These are phyloP conservation scores for Fusarium sambucinum DNA, from an alignment of 2,329 filamentous ascomycete species.

Conservation along the genomic window DNA sequence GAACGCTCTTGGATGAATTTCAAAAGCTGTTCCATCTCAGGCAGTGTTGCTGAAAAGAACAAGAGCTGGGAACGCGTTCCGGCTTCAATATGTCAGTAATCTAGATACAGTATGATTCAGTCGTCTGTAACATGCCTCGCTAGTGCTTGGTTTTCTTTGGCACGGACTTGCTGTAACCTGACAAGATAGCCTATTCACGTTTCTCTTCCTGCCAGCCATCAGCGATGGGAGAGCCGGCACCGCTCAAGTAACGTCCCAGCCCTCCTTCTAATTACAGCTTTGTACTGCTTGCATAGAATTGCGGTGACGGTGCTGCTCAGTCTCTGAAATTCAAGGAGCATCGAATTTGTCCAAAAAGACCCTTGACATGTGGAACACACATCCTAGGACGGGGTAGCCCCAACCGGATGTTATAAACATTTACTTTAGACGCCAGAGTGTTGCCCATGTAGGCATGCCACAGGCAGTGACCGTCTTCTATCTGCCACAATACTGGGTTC, in stretches of 20 bases:
- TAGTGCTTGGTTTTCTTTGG: slow-evolving; percentile 9
- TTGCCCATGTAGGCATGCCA: not conserved
- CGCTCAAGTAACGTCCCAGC: not conserved
- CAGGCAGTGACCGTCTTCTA: not conserved
- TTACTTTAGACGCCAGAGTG: not conserved
- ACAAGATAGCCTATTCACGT: slow-evolving; percentile 15
- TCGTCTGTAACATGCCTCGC: slow-evolving; percentile 5
- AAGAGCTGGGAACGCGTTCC: not conserved
- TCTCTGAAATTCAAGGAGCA: slow-evolving; percentile 19
- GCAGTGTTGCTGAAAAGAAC: not conserved
- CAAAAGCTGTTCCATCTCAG: not conserved
- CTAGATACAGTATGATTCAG: not conserved
- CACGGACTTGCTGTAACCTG: slow-evolving; percentile 2
- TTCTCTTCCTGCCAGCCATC: slow-evolving; percentile 2
- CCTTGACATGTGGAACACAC: slow-evolving; percentile 5
- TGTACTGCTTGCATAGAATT: slow-evolving; percentile 13
- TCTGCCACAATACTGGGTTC: slow-evolving; percentile 21
- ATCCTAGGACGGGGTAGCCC: not conserved
- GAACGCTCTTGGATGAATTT: not conserved
- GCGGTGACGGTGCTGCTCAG: slow-evolving; percentile 17
- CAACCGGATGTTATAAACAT: not conserved
- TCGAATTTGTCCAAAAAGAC: slow-evolving; percentile 2
- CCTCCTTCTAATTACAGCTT: not conserved
- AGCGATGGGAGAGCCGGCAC: not conserved
- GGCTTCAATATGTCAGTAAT: not conserved